A percentile compares a stretch with the other conserved stretches of the same genome.
Conservation (phyloP, 2,329 filamentous ascomycete genomes). For the Geosmithia morbida region DNA sequence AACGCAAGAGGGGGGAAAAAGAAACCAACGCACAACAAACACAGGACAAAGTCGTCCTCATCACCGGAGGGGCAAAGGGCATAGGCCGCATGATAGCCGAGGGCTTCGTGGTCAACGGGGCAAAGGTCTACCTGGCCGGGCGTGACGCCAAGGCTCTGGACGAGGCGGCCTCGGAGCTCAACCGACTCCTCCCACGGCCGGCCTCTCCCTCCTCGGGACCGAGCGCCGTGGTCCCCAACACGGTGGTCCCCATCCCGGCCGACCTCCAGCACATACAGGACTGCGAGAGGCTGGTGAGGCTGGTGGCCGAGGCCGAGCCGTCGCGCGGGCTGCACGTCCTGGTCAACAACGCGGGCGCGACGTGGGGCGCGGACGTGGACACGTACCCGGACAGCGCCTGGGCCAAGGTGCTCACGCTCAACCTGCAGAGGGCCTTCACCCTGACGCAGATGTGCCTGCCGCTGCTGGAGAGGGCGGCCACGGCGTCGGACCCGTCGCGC, state of each 20-base stretch:
- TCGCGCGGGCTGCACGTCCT: slow-evolving; percentile 36
- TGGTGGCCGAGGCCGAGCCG: slow-evolving; percentile 32
- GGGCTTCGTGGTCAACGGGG: slow-evolving; percentile 49
- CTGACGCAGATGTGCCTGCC: slow-evolving; percentile 48
- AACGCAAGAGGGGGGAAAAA: no score
- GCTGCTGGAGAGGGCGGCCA: slow-evolving; percentile 35
- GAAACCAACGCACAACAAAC: slow-evolving; percentile 1
- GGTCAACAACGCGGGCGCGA: slow-evolving; percentile 51
- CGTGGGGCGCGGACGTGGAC: slow-evolving; percentile 48
- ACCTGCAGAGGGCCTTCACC: slow-evolving; percentile 55
- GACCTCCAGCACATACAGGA: slow-evolving; percentile 47
- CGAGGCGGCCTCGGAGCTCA: slow-evolving; percentile 39
- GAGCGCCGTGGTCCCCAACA: slow-evolving; percentile 23
- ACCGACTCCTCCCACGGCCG: slow-evolving; percentile 12
- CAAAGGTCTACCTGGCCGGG: slow-evolving; percentile 51
- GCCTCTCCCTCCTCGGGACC: no score
- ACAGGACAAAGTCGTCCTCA: slow-evolving; percentile 41
- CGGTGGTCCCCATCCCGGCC: slow-evolving; percentile 41
- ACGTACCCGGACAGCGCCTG: slow-evolving; percentile 43
- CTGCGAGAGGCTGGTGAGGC: slow-evolving; percentile 35
- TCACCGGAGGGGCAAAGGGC: slow-evolving; percentile 45
- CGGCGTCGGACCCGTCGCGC: slow-evolving; percentile 30
- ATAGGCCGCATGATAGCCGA: slow-evolving; percentile 55
- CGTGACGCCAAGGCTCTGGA: slow-evolving; percentile 45
- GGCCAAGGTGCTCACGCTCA: slow-evolving; percentile 46